Evolutionary conservation across 495 filamentous ascomycete genomes (phyloP), one percentile per base, ranked within the genome.

Genomic region (Neurospora africana): DNA sequence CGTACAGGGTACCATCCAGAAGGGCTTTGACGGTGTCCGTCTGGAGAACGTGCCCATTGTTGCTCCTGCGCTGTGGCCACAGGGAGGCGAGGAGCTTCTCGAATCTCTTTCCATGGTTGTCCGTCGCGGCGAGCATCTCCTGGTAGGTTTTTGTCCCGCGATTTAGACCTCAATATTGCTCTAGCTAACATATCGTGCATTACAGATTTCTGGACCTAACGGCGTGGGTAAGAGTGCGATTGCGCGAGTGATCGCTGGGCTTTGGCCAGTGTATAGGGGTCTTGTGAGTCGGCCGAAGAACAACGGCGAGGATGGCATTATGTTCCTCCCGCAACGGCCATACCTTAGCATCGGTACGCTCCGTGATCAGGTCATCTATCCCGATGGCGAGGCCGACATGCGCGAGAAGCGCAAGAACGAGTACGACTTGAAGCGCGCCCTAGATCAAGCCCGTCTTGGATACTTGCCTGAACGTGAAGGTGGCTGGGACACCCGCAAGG

Each of bases 351-450:
- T 95, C 43, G 96, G 96, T n/a, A 99, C 96, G 5, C 85, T 99
- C 9, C 89, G 95, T 9, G 96, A 99, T 74, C 96, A 99, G 80
- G 94, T 99, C 72, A 97, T 98, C 80, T 99, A 99, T 74, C 96
- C 96, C 3, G 94, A 98, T 75, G 94, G 91, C 13, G 95, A 94
- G 79, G 86, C 94, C 27, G 96, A 98, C 73, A 98, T 98, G 95
- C 91, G 89, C 13, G 92, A 93, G 40, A 89, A 88, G 58, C 89
- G 90, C 6, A 88, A 91, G 73, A 86, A 84, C 19, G 96, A 99
- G 76, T 80, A 87, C 21, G 88, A 92, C 65, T 84, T 99, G 17
- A 87, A 89, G 75, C 83, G 84, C 38, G 88, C 95, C 5, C 86
- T 99, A 7, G 92, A 97, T 68, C 90, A 91, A 35, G 95, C 93